phyloP scores from a whole-genome alignment of 148 eudicot species.

The Persicaria tinctoria region DNA sequence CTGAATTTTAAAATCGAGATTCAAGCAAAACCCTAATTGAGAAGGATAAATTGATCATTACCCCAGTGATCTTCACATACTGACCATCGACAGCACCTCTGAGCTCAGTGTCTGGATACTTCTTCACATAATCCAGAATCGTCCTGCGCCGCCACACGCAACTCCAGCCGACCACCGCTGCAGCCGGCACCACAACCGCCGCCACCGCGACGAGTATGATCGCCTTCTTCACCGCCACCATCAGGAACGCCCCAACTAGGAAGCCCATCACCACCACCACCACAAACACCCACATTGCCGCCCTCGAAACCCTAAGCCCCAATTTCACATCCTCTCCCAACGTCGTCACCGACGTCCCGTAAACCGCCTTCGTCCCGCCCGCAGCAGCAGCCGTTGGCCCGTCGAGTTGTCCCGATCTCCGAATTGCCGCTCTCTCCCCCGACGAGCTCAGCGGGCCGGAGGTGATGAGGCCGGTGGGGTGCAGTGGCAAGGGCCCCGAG shows the following conservation, averaged over 20 bases:
- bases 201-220: conserved; percentile 50
- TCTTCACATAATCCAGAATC: conserved; percentile 41
- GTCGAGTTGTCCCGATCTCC: conserved; percentile 43
- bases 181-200: conserved; percentile 46
- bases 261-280: conserved; percentile 68
- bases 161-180: conserved; percentile 50
- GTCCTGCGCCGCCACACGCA: conserved; percentile 46
- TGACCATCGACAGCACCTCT: conserved; percentile 90
- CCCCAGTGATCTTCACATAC: conserved; percentile 97
- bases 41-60: conserved; percentile 20
- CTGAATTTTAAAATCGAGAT: neutral
- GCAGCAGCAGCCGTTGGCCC: conserved; percentile 12
- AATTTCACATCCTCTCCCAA: conserved; percentile 41
- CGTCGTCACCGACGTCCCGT: conserved; percentile 74
- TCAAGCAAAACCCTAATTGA: neutral
- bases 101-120: conserved; percentile 70
- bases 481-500: conserved; percentile 62
- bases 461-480: conserved; percentile 78
- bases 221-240: conserved; percentile 65
- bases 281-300: conserved; percentile 69
- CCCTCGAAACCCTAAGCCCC: conserved; percentile 60
- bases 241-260: conserved; percentile 60
- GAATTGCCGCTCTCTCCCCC: conserved; percentile 17
- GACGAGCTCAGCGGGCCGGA: conserved; percentile 60
- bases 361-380: conserved; percentile 29